Percentiles rank a stretch among this genome's conserved stretches.
These are phyloP conservation scores for Yamadazyma atlantica DNA, from an alignment of 1,139 yeast genomes.

Conservation along the genomic window DNA sequence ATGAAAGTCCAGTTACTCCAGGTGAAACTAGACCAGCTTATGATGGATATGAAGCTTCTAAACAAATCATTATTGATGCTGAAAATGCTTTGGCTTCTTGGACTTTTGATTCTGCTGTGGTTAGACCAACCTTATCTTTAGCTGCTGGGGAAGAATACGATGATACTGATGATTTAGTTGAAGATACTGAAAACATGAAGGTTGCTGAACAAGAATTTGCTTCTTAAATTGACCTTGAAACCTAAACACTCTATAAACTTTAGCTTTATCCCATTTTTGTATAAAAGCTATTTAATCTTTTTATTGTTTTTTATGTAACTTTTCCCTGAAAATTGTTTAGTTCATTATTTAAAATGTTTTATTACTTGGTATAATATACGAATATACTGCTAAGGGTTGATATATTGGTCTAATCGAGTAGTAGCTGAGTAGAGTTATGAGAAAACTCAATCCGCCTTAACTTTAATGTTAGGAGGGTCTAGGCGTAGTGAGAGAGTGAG, in stretches of 20 bases:
- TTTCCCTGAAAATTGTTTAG: slow-evolving; percentile 2
- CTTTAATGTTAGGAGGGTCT: too few relatives aligned
- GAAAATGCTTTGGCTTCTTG: slow-evolving; percentile 81
- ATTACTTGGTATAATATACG: background rate
- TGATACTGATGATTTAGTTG: slow-evolving; percentile 53
- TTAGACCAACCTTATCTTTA: slow-evolving; percentile 76
- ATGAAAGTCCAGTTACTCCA: slow-evolving; percentile 84
- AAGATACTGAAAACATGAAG: slow-evolving; percentile 53
- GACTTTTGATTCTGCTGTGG: slow-evolving; percentile 80
- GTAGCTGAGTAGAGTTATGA: background rate
- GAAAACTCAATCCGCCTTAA: too few relatives aligned
- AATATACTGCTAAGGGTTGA: background rate
- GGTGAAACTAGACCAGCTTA: slow-evolving; percentile 90
- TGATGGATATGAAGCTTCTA: slow-evolving; percentile 85
- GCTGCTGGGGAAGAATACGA: slow-evolving; percentile 66
- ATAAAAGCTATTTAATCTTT: background rate
- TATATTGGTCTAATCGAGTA: too few relatives aligned
- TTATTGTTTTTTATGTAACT: background rate
- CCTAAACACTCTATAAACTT: background rate
- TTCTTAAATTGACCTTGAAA: slow-evolving; percentile 9
- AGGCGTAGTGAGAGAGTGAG: too few relatives aligned
- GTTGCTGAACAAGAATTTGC: slow-evolving; percentile 49
- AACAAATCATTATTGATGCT: slow-evolving; percentile 82
- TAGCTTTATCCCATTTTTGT: background rate
- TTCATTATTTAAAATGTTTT: slow-evolving; percentile 3